Conservation (phyloP, 331 rosid species). For the Pyracantha coccinea region DNA sequence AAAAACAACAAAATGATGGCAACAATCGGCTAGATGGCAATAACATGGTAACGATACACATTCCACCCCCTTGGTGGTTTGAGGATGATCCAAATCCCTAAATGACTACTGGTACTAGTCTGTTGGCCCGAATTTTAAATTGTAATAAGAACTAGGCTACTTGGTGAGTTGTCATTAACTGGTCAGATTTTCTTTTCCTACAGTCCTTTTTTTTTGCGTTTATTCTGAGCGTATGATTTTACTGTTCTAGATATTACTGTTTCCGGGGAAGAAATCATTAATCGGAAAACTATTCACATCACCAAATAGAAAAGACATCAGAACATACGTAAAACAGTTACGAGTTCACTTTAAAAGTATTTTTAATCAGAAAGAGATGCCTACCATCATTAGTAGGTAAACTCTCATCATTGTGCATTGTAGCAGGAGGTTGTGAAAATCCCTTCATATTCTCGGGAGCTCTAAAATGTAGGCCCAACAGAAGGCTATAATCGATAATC, state of each 20-base stretch:
- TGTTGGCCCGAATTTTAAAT: neutral
- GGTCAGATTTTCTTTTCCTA: neutral
- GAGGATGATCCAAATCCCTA: neutral
- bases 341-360: neutral
- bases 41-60: too few relatives aligned
- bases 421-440: conserved; percentile 32
- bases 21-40: too few relatives aligned
- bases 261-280: neutral
- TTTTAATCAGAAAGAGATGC: conserved; percentile 12
- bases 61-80: neutral
- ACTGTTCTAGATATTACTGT: neutral
- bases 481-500: conserved; percentile 81
- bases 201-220: neutral
- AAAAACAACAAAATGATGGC: too few relatives aligned
- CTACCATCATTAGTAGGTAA: conserved; percentile 32
- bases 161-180: neutral
- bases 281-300: neutral
- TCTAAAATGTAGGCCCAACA: conserved; percentile 79
- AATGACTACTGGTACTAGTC: neutral
- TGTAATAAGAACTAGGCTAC: neutral
- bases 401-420: conserved; percentile 24
- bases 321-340: neutral
- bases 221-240: neutral
- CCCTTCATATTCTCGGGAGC: conserved; percentile 73
- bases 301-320: neutral